Base-by-base conservation (phyloP, 2,329 filamentous ascomycete species). In the Erysiphe pisi region DNA sequence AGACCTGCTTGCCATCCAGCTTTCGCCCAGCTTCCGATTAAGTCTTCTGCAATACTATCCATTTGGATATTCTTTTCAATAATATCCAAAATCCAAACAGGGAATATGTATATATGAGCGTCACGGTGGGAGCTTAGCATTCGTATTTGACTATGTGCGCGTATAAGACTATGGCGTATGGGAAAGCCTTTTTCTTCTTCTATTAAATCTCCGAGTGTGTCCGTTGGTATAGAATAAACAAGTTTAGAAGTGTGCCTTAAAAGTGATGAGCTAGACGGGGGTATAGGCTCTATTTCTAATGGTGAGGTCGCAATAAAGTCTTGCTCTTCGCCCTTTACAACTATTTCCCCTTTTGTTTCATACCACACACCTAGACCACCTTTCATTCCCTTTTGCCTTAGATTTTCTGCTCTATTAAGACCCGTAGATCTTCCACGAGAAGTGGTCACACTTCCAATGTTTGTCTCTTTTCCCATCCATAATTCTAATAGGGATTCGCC, bases 21-120 rank as follows among this genome's bases (percentile, higher is more conserved):
- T 82, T 98, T 98, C 49, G 94, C 93, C 93, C 94, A 97, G 91
- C 93, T 97, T 9, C 94, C 93, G 22, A 98, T 85, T 8, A 97
- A 89, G 81, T 98, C 94, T 82, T 98, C 94, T 47, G 91, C 92
- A 73, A 99, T 89, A 77, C 90, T 96, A 80, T 97, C 92, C 79
- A 99, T 88, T 16, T 87, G 89, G 45, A 94, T 90, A 80, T 97
- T 96, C 78, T 87, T 85, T 77, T 88, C 87, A 63, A 96, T 88
- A 82, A 97, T 91, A 76, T 96, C 90, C 80, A 97, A 88, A 12
- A 97, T 87, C 94, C 95, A 98, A 79, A 89, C 89, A 0, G 95
- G 95, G 79, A 99, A 92, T 79, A 99, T 89, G 83, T 99, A 99
- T 77, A 98, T 91, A 82, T 98, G 94, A 0, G 94, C 92, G 82